phyloP scores from a whole-genome alignment of 768 basidiomycete species.

The Lentinula boryana region DNA sequence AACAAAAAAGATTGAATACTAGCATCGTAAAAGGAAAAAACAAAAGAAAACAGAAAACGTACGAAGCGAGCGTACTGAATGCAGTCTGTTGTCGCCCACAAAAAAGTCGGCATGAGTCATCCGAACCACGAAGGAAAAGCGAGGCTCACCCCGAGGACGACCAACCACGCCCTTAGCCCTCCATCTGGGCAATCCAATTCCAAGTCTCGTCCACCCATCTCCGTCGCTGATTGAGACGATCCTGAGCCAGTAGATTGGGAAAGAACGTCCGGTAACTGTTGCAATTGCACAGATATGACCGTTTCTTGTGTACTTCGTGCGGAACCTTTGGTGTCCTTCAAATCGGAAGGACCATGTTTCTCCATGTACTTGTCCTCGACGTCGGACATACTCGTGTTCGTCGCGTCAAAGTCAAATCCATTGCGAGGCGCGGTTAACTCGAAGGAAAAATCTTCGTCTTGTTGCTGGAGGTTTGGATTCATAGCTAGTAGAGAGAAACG shows the following conservation, averaged over 20 bases:
- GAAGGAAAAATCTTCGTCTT: neutral
- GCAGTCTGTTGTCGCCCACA: neutral
- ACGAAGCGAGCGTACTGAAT: conserved; percentile 3
- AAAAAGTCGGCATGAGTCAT: neutral
- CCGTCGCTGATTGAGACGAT: neutral
- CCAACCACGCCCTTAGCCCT: conserved; percentile 33
- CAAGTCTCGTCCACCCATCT: neutral
- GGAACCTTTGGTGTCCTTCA: neutral
- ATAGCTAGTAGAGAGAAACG: neutral
- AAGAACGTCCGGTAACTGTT: neutral
- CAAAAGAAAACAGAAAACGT: neutral
- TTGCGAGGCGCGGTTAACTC: neutral
- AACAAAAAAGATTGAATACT: conserved; percentile 8
- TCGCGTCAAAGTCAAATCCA: neutral
- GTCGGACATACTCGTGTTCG: neutral
- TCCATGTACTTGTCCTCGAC: neutral
- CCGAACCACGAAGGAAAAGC: neutral
- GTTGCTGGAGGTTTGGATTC: neutral
- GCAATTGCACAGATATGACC: neutral
- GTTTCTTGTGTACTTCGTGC: neutral
- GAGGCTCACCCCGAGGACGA: conserved; percentile 26
- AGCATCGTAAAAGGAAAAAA: neutral
- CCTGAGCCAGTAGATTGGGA: neutral
- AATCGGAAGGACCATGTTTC: too few species aligned
- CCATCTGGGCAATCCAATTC: conserved; percentile 28